A percentile compares a stretch with the other conserved stretches of the same genome.
Conservation (phyloP, 805 yeast species). For the Ogataea parapolymorpha region DNA sequence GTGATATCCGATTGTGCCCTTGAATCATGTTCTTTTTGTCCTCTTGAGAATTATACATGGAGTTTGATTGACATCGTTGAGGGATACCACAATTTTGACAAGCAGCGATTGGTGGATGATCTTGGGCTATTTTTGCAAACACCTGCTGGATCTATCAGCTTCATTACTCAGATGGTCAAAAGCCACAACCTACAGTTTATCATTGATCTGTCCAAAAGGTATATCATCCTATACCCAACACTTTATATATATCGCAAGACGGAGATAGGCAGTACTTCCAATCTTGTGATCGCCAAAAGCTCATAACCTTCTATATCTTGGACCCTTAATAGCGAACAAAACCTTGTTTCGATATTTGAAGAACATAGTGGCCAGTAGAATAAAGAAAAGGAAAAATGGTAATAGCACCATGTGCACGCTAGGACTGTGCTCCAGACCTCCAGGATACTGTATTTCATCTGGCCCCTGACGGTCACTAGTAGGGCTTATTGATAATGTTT, state of each 20-base stretch:
- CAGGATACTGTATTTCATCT: background rate
- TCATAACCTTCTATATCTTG: constrained; percentile 29
- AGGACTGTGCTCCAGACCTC: background rate
- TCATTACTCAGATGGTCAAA: background rate
- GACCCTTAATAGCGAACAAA: constrained; percentile 24
- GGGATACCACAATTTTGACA: constrained; percentile 30
- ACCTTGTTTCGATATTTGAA: constrained; percentile 22
- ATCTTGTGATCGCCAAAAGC: background rate
- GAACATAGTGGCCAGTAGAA: constrained; percentile 12
- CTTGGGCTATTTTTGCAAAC: background rate
- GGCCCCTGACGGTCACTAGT: background rate
- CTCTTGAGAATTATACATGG: constrained; percentile 34
- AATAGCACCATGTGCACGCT: constrained; percentile 15
- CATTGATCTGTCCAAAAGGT: background rate
- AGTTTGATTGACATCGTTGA: constrained; percentile 35
- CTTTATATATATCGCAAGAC: background rate
- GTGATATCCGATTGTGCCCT: constrained; percentile 41
- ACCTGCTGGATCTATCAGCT: too few species aligned
- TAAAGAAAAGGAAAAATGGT: constrained; percentile 15
- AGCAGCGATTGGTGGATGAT: background rate
- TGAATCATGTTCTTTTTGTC: constrained; percentile 10
- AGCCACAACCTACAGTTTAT: background rate
- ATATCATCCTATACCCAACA: background rate
- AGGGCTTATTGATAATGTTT: too few species aligned
- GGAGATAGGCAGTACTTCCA: background rate